Base-by-base conservation (phyloP, 352 stramenopile species). In the Phytopythium oedochilum region DNA sequence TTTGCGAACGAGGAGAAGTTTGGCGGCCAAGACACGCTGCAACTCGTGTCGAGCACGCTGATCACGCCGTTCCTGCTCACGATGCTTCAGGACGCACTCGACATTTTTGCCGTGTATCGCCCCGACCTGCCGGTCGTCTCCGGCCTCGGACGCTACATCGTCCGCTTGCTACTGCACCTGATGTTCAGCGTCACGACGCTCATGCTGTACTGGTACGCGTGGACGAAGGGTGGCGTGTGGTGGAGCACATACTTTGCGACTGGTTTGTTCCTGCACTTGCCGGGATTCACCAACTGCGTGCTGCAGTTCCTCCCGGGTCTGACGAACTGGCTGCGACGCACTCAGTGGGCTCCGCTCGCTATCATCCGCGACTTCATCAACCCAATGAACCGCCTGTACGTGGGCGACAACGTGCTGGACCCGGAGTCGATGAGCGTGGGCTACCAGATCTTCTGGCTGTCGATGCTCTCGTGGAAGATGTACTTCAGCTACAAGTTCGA, bases 401-500 rank as follows among this genome's bases (percentile, higher is more conserved):
- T 97, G 22, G 94, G 90, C 35, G 98, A 99, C 65, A 97, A 98
- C 59, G 90, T 98, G 15, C 75, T 98, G 48, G 95, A 98, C 66
- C 96, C 94, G 6, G 88, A 94, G 36, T 89, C 78, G 5, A 82
- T 89, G 59, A 96, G 89, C 53, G 46, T 91, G 6, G 81, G 73
- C 9, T 99, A 99, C 67, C 80, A 98, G 48, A 76, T 98, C 42
- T 99, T 98, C 56, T 99, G 96, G 96, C 53, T 78, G 6, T 96
- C 90, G 12, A 83, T 98, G 60, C 76, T 99, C 23, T 69, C 75
- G 26, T 99, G 92, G 92, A 99, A 99, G 69, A 61, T 99, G 7
- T 97, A 93, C 63, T 99, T 99, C 68, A 98, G 93, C 53, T 99
- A 99, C 75, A 88, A 98, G 61, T 99, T 99, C 67, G 94, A 99